phyloP scores from a whole-genome alignment of 371 early-diverging fungal species.

The Mucor circinelloides region DNA sequence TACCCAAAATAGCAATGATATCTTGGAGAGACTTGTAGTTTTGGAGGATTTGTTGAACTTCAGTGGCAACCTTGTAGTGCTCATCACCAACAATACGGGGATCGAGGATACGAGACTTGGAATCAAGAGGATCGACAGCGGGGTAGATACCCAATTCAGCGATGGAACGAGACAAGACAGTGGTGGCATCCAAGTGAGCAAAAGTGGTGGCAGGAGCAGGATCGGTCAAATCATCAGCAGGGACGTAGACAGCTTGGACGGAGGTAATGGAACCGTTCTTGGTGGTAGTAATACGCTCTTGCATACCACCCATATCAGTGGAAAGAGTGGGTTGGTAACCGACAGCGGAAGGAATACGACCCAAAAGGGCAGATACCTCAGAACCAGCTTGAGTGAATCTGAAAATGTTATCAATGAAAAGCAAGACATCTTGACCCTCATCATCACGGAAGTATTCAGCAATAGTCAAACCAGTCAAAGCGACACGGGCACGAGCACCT shows the following conservation, averaged over 20 bases:
- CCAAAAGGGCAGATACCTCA: constrained; percentile 95
- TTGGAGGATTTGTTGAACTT: constrained; percentile 95
- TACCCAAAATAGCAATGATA: constrained; percentile 97
- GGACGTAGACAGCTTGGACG: constrained; percentile 98
- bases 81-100: constrained; percentile 3
- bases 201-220: constrained; percentile 99
- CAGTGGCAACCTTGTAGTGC: constrained; percentile 95
- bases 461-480: constrained; percentile 96
- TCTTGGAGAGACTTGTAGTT: constrained; percentile 98
- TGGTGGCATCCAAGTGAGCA: constrained; percentile 99
- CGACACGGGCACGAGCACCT: constrained; percentile 99
- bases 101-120: constrained; percentile 70
- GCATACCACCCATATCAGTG: constrained; percentile 97
- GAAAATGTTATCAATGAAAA: constrained; percentile 99
- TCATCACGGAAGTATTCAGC: constrained; percentile 99
- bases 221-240: constrained; percentile 99
- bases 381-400: constrained; percentile 95
- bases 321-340: constrained; percentile 99
- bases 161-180: constrained; percentile 97
- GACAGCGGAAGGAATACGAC: constrained; percentile 99
- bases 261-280: constrained; percentile 99
- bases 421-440: constrained; percentile 98
- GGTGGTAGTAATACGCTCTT: constrained; percentile 99
- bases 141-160: constrained; percentile 99
- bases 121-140: constrained; percentile 98